phyloP scores from a whole-genome alignment of 2,329 filamentous ascomycete genomes.

The Zymoseptoria tritici region DNA sequence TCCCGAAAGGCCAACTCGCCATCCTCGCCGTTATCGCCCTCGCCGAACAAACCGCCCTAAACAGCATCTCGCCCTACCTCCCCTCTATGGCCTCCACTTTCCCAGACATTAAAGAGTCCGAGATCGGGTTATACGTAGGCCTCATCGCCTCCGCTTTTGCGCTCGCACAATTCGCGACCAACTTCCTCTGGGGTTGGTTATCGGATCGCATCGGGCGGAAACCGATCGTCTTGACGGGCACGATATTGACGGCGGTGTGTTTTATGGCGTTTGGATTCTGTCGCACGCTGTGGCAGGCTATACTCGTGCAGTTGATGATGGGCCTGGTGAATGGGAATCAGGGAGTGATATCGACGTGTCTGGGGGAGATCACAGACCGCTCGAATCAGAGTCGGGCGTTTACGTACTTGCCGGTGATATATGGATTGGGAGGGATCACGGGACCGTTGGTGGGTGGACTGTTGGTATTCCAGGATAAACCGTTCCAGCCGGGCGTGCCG shows the following conservation, averaged over 20 bases:
- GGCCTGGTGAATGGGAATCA: constrained; percentile 92
- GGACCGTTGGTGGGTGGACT: constrained; percentile 87
- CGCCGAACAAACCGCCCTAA: constrained; percentile 91
- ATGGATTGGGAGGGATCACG: constrained; percentile 87
- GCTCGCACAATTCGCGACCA: constrained; percentile 83
- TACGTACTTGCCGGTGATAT: constrained; percentile 91
- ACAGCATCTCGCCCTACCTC: constrained; percentile 91
- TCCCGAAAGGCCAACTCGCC: constrained; percentile 75
- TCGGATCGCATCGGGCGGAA: constrained; percentile 75
- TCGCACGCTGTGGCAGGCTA: constrained; percentile 70
- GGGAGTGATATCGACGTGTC: constrained; percentile 82
- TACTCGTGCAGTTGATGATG: constrained; percentile 82
- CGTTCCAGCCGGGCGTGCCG: constrained; percentile 43
- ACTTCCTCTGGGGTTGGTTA: constrained; percentile 83
- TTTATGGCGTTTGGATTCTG: constrained; percentile 87
- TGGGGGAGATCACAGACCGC: constrained; percentile 90
- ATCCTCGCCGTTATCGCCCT: constrained; percentile 83
- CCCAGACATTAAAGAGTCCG: constrained; percentile 62
- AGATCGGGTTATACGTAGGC: constrained; percentile 83
- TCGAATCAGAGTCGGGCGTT: constrained; percentile 93
- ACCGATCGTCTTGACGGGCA: constrained; percentile 74
- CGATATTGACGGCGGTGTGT: constrained; percentile 70
- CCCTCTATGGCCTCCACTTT: constrained; percentile 87
- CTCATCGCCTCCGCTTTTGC: constrained; percentile 87
- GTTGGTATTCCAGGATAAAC: constrained; percentile 59